Evolutionary conservation across 2,329 filamentous ascomycete species (phyloP), one percentile per base, ranked within the genome.

Genomic region (Pestalotiopsis sp.): DNA sequence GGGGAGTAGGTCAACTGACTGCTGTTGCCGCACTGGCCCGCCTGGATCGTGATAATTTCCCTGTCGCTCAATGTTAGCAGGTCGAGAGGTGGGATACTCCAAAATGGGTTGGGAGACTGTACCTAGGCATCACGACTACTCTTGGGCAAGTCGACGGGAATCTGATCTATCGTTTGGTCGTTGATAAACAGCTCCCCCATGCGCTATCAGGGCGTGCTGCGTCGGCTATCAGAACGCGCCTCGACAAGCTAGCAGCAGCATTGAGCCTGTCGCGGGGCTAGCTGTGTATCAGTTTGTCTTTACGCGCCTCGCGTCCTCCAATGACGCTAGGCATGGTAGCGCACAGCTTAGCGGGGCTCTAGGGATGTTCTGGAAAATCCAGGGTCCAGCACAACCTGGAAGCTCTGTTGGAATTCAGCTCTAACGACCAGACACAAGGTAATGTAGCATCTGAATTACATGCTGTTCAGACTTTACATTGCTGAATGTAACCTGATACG

Each of bases 21-120:
- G 90, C 95, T 98, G 85, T 98, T 98, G 89, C 95, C 96, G 88
- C 96, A 98, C 84, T 98, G 96, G 88, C 96, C 96, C 73, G 97
- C 95, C 84, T 99, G 96, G 77, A 99, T 92, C 71, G 97, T 99
- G 83, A 99, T 99, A 78, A 99, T 99, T 89, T 99, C 96, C 83
- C 96, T 98, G 76, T 13, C 25, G 9, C 25, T n/a, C 27, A 20
- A 14, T 4, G 13, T 67, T 52, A 67, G 52, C 3, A 13, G 27
- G 27, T 4, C 11, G 13, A 39, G 59, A 62, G 14, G 13, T 38
- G 36, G 5, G n/a, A 13, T 4, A 25, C 17, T 23, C 27, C 9
- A 20, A 36, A 62, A 14, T n/a, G 3, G 45, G 20, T 52, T 9
- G 6, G 6, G 3, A n/a, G 17, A 9, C 17, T 68, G 11, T 72